Conservation (phyloP, 2,329 filamentous ascomycete genomes). For the Talaromyces pinophilus region DNA sequence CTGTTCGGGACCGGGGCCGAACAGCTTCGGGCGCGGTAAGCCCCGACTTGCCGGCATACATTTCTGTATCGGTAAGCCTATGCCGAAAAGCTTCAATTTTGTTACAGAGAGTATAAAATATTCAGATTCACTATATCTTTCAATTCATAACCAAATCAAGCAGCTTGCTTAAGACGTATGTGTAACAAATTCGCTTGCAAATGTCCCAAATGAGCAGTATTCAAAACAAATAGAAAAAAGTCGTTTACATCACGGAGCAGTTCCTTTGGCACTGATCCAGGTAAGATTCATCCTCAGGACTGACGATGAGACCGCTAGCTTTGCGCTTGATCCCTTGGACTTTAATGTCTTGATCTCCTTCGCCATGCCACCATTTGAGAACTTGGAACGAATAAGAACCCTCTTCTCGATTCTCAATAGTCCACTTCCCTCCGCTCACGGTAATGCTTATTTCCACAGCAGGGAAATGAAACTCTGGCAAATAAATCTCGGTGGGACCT, state of each 20-base stretch:
- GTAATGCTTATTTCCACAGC: slow-evolving; percentile 69
- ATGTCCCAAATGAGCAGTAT: background rate
- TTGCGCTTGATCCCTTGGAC: slow-evolving; percentile 72
- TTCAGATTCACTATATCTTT: background rate
- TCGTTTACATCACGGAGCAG: slow-evolving; percentile 54
- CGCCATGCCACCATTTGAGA: slow-evolving; percentile 89
- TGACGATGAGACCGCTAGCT: slow-evolving; percentile 40
- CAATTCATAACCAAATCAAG: background rate
- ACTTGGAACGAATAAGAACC: slow-evolving; percentile 71
- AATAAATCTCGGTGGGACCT: slow-evolving; percentile 75
- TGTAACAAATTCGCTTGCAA: background rate
- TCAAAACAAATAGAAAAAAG: background rate
- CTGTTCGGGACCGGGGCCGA: background rate
- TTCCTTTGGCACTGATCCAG: slow-evolving; percentile 61
- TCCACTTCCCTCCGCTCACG: slow-evolving; percentile 86
- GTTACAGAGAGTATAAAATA: background rate
- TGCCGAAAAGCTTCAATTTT: background rate
- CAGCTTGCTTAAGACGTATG: no score
- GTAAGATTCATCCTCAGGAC: slow-evolving; percentile 73
- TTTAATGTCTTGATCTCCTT: slow-evolving; percentile 77
- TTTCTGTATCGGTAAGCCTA: background rate
- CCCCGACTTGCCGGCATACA: background rate
- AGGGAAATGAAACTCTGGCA: slow-evolving; percentile 93
- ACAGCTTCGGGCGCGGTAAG: background rate
- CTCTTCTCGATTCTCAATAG: slow-evolving; percentile 72